Base-by-base conservation (phyloP, 1,139 yeast species). In the Hansenula sp. region DNA sequence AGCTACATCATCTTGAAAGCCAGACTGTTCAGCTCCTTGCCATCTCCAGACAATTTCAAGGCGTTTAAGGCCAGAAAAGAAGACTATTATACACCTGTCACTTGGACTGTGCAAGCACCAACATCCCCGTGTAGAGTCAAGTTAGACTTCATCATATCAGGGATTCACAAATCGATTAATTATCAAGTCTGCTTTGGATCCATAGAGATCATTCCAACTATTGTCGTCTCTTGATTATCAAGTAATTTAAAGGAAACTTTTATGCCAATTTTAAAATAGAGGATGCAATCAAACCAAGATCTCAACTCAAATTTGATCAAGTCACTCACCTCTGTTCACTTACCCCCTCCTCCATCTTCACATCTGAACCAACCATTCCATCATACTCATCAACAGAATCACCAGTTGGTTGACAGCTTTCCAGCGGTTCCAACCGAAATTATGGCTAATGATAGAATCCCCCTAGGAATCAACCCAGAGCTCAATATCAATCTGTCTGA, bases 301-400 rank as follows among this genome's bases (percentile, higher is more conserved):
- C 54, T 61, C 41, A 60, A 62, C 46, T 59, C 66, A 29, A 68
- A 67, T 48, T 50, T 68, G 40, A 53, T 67, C 50, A 66, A 65
- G 50, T 67, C 72, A 19, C 53, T 68, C 46, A 61, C 66, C 16
- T 67, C 72, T 25, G 70, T 68, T 20, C 69, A 68, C 42, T 60
- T 68, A 24, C 73, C 72, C 13, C 72, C 72, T 11, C 72, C 72
- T 2, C 71, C 71, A 7, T 54, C 67, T n/a, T 48, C 64, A 3
- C 48, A 52, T 45, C 41, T 44, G 33, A 38, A 33, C 13, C 35
- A 13, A 13, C n/a, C 28, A 10, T 28, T 30, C 12, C 20, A 9
- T n/a, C n/a, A n/a, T 36, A 7, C 17, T 13, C 24, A 14, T 11
- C 28, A 33, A 10, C 29, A 26, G 22, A 5, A 4, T 19, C 25